Percentiles rank a stretch among this genome's conserved stretches.
Conservation (phyloP, 768 basidiomycete genomes). For the Galerina marginata region DNA sequence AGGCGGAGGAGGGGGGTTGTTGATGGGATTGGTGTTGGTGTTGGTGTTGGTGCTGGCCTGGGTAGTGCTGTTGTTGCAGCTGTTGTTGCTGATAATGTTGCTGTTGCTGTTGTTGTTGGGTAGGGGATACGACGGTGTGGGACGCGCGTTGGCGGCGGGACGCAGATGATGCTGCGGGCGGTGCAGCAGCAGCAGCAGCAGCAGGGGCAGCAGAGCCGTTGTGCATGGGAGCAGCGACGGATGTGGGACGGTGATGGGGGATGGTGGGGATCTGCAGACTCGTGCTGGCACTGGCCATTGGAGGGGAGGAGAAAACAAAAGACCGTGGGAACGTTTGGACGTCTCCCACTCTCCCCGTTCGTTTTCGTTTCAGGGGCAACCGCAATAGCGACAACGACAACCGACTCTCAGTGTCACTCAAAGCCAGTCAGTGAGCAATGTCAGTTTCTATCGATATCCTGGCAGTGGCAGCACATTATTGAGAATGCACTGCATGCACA, state of each 20-base stretch:
- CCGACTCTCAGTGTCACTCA: too few relatives aligned
- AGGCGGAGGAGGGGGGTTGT: background rate
- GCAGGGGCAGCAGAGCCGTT: background rate
- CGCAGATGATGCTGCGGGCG: slow-evolving; percentile 15
- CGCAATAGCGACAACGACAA: too few relatives aligned
- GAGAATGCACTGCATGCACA: too few relatives aligned
- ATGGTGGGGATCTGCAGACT: too few relatives aligned
- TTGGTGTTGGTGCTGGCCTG: slow-evolving; percentile 44
- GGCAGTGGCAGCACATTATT: too few relatives aligned
- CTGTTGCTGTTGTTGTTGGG: slow-evolving; percentile 34
- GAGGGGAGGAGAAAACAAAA: too few relatives aligned
- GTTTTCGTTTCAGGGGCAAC: too few relatives aligned
- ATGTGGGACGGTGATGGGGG: background rate
- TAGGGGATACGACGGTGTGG: slow-evolving; percentile 64
- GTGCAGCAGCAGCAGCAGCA: slow-evolving; percentile 3
- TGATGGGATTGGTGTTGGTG: background rate
- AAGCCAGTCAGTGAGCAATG: too few relatives aligned
- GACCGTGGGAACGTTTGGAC: too few relatives aligned
- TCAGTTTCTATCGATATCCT: too few relatives aligned
- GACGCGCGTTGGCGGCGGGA: slow-evolving; percentile 69
- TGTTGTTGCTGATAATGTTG: slow-evolving; percentile 31
- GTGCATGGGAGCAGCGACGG: background rate
- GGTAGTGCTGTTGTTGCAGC: slow-evolving; percentile 28
- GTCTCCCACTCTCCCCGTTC: too few relatives aligned
- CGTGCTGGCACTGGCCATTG: background rate